Conservation (phyloP, 768 basidiomycete species). For the Tephrocybe sp. region DNA sequence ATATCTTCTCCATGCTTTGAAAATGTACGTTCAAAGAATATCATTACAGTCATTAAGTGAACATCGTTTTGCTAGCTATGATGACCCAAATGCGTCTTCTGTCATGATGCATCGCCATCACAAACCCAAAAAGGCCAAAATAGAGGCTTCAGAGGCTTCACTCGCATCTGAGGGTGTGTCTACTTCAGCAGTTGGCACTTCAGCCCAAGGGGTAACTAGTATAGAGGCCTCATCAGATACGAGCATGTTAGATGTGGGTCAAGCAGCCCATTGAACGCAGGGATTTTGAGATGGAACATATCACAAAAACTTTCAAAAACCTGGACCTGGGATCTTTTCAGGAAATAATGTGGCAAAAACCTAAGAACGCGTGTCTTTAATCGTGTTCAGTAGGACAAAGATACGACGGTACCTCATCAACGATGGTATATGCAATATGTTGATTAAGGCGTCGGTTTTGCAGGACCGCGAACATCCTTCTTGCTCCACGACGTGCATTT, state of each 20-base stretch:
- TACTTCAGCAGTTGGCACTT: neutral
- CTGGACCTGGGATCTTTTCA: conserved; percentile 14
- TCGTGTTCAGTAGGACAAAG: neutral
- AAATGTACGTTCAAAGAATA: conserved; percentile 55
- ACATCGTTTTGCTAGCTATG: conserved; percentile 40
- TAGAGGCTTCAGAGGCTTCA: conserved; percentile 8
- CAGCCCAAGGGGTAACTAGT: conserved; percentile 5
- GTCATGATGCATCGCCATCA: conserved; percentile 46
- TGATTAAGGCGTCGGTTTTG: conserved; percentile 95
- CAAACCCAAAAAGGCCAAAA: conserved; percentile 35
- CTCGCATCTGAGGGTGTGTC: conserved; percentile 1
- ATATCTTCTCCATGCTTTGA: conserved; percentile 79
- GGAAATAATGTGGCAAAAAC: conserved; percentile 31
- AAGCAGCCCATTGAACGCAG: conserved; percentile 10
- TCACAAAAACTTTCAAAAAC: neutral
- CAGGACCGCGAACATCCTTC: conserved; percentile 88
- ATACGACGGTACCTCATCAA: conserved; percentile 74
- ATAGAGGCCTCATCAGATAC: conserved; percentile 11
- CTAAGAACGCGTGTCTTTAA: conserved; percentile 13
- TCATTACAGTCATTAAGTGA: conserved; percentile 3
- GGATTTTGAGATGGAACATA: conserved; percentile 24
- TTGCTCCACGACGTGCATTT: conserved; percentile 90
- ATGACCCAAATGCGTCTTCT: conserved; percentile 61
- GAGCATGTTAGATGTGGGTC: conserved; percentile 11
- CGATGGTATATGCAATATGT: conserved; percentile 82